Evolutionary conservation across 192 early-diverging fungal species (phyloP).

Genomic region (Globomyces pollinis-pini): DNA sequence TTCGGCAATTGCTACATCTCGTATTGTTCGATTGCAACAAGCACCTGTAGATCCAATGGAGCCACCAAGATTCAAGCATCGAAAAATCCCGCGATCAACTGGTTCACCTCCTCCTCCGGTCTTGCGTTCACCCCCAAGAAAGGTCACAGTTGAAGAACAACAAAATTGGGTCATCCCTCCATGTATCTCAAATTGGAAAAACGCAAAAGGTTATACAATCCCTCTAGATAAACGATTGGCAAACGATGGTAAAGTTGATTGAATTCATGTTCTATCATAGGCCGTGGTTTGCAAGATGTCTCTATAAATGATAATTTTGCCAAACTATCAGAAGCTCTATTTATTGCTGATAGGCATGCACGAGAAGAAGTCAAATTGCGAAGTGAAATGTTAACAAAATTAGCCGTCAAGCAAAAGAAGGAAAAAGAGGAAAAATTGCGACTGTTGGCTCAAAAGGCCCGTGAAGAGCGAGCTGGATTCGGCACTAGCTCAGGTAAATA

Average conservation of each 20-base stretch:
- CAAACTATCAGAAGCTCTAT: conserved; percentile 88
- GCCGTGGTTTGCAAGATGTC: conserved; percentile 84
- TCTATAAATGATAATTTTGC: conserved; percentile 96
- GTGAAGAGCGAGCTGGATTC: conserved; percentile 72
- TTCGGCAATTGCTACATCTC: conserved; percentile 65
- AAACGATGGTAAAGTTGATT: too few species aligned
- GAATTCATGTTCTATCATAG: too few species aligned
- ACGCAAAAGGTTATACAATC: conserved; percentile 98
- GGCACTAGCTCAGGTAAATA: conserved; percentile 17
- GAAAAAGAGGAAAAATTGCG: conserved; percentile 87
- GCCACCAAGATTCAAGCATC: conserved; percentile 85
- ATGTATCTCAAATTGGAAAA: conserved; percentile 99
- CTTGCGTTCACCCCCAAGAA: conserved; percentile 95
- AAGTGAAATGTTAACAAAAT: conserved; percentile 79
- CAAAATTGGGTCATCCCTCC: conserved; percentile 96
- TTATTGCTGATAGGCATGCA: conserved; percentile 86
- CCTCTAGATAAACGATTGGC: conserved; percentile 98
- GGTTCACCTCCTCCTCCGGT: conserved; percentile 95
- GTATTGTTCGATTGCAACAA: conserved; percentile 93
- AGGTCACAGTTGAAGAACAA: conserved; percentile 93
- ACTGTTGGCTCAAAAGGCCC: conserved; percentile 81
- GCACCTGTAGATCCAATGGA: conserved; percentile 96
- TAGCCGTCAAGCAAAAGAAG: conserved; percentile 90
- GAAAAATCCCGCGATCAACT: conserved; percentile 77
- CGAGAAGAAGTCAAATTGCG: conserved; percentile 90